Evolutionary conservation across 2,329 filamentous ascomycete species (phyloP), one percentile per base, ranked within the genome.

Genomic region (Fusarium verrucosum): DNA sequence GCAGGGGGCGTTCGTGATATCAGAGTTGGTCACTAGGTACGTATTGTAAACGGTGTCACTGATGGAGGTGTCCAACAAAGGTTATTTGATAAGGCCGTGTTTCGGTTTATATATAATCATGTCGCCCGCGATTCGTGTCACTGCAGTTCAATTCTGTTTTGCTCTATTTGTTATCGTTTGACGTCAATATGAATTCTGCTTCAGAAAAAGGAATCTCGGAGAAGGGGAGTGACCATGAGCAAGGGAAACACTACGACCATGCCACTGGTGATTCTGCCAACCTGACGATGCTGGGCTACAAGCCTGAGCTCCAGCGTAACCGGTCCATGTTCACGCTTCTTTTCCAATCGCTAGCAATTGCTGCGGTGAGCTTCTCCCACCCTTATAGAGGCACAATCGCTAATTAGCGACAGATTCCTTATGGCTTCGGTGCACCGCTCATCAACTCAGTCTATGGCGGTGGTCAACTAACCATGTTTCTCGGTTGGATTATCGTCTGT

Each of bases 401-500:
- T 67, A 16, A 61, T n/a, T 1, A 0, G 3, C 4, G 10, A 11
- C n/a, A 71, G 69, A 71, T 71, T 13, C 69, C 69, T 1, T 71
- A 71, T 17, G 69, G 69, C 13, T 71, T 71, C 36, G 69, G 69
- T 0, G 68, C 65, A 11, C 69, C 69, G 3, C 58, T 71, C 11
- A 67, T 71, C 33, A 71, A 69, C 3, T 46, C 69, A 0, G 40
- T 71, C 14, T 71, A 71, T 10, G 69, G 69, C 37, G 69, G 69
- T 28, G 69, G 69, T 5, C 69, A 71, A 33, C 42, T 71, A 2
- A 35, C 87, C 61, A 87, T 93, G 44, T 84, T 94, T 55, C 93
- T 90, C 85, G 91, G 90, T 17, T 80, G 89, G 77, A 52, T 77
- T 28, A 80, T 86, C 10, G 85, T 87, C 30, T 87, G 88, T 42